Evolutionary conservation across 257 asterid genomes (phyloP).

Genomic region (Craterostigma plantagineum): DNA sequence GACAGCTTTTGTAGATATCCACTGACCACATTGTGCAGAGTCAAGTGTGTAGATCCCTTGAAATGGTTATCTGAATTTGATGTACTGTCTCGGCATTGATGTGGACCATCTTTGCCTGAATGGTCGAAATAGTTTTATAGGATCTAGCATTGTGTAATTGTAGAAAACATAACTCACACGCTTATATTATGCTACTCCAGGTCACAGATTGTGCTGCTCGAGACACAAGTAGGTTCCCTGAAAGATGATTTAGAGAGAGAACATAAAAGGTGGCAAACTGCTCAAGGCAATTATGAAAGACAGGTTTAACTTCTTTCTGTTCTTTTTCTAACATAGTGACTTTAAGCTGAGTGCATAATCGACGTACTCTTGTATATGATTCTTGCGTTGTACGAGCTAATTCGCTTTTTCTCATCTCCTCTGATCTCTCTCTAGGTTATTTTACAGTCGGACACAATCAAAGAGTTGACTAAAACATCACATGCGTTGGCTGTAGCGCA

Average conservation of each 20-base stretch:
- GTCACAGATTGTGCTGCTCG: slow-evolving; percentile 47
- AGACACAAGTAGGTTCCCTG: slow-evolving; percentile 43
- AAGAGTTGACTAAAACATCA: slow-evolving; percentile 82
- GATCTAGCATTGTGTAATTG: too few relatives aligned
- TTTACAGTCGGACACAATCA: slow-evolving; percentile 86
- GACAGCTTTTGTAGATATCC: too few relatives aligned
- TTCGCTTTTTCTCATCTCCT: background rate
- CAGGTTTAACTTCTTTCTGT: slow-evolving; percentile 28
- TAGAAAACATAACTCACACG: background rate
- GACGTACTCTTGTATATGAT: too few relatives aligned
- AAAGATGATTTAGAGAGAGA: slow-evolving; percentile 71
- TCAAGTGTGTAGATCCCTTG: too few relatives aligned
- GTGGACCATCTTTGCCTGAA: background rate
- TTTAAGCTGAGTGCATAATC: too few relatives aligned
- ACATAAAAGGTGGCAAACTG: slow-evolving; percentile 54
- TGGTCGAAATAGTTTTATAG: too few relatives aligned
- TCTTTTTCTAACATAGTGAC: background rate
- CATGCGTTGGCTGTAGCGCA: slow-evolving; percentile 54
- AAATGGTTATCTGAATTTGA: too few relatives aligned
- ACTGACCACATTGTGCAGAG: too few relatives aligned
- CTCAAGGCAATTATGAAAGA: slow-evolving; percentile 84
- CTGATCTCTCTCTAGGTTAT: slow-evolving; percentile 42
- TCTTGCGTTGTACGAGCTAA: too few relatives aligned
- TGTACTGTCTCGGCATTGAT: too few relatives aligned
- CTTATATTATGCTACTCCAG: slow-evolving; percentile 14